These are phyloP conservation scores for Hippophae tibetana DNA, from an alignment of 306 rosid genomes.

Conservation along the genomic window DNA sequence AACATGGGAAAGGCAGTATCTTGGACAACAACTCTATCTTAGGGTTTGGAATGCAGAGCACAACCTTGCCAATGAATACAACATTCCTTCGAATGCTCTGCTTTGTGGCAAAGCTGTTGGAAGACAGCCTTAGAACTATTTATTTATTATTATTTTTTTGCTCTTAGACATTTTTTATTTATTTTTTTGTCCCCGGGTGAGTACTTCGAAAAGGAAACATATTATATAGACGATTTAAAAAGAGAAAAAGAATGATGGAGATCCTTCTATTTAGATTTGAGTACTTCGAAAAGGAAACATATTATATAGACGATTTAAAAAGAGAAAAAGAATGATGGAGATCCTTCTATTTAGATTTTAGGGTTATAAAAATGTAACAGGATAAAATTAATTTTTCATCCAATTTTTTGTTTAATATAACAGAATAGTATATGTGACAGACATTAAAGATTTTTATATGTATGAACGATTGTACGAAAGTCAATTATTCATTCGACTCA, in stretches of 20 bases:
- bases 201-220: constrained; percentile 22
- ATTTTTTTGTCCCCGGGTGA: too few species aligned
- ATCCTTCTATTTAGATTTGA: too few species aligned
- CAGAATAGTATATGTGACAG: too few species aligned
- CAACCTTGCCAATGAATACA: constrained; percentile 68
- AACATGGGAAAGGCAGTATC: constrained; percentile 85
- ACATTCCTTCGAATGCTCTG: constrained; percentile 63
- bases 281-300: constrained; percentile 22
- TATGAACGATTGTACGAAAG: too few species aligned
- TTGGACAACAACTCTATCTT: constrained; percentile 82
- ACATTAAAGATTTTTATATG: too few species aligned
- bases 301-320: neutral
- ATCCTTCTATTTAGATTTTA: too few species aligned
- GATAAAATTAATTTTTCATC: too few species aligned
- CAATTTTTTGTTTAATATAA: too few species aligned
- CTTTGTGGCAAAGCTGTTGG: constrained; percentile 84
- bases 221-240: neutral
- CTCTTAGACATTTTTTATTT: too few species aligned
- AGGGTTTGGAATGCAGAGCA: constrained; percentile 65
- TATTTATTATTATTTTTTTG: constrained; percentile 1
- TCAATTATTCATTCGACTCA: too few species aligned
- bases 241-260: neutral
- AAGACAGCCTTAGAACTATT: constrained; percentile 24
- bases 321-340: neutral
- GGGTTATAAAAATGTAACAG: too few species aligned